Conservation (phyloP, 129 eudicot species). For the Lactuca sativa region DNA sequence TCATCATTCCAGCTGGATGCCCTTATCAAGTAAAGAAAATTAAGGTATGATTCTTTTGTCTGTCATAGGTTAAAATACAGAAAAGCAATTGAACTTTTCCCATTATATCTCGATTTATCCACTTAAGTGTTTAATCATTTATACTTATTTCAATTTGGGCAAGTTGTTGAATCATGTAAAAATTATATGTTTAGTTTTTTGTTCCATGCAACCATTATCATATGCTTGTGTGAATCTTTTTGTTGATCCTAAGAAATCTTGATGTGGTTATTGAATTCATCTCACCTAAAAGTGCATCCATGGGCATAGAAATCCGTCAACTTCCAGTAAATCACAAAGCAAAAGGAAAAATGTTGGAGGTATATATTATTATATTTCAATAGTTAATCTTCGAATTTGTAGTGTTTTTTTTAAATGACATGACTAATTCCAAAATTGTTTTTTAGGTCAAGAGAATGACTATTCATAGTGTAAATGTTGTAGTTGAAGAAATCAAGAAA, state of each 20-base stretch:
- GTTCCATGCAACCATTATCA: not conserved
- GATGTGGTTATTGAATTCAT: slow-evolving; percentile 77
- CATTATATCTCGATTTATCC: too few relatives aligned
- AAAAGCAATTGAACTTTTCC: too few relatives aligned
- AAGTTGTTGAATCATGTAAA: not conserved
- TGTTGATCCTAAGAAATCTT: not conserved
- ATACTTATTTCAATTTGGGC: not conserved
- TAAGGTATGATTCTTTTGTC: slow-evolving; percentile 41
- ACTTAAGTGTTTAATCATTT: too few relatives aligned
- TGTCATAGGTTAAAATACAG: too few relatives aligned
- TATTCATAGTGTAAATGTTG: slow-evolving; percentile 53
- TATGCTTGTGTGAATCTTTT: not conserved
- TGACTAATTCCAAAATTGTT: slow-evolving; percentile 23
- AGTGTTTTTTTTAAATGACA: not conserved
- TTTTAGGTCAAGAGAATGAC: slow-evolving; percentile 84
- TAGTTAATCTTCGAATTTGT: not conserved
- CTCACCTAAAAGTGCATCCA: slow-evolving; percentile 84
- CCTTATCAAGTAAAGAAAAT: slow-evolving; percentile 80
- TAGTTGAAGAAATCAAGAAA: slow-evolving; percentile 58
- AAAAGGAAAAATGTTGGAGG: slow-evolving; percentile 61
- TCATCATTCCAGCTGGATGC: slow-evolving; percentile 92
- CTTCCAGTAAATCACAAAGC: slow-evolving; percentile 88
- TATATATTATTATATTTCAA: slow-evolving; percentile 21
- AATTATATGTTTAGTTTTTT: not conserved
- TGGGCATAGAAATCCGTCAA: slow-evolving; percentile 72